These are phyloP conservation scores for Extremus antarcticus DNA, from an alignment of 495 filamentous ascomycete species.

Conservation along the genomic window DNA sequence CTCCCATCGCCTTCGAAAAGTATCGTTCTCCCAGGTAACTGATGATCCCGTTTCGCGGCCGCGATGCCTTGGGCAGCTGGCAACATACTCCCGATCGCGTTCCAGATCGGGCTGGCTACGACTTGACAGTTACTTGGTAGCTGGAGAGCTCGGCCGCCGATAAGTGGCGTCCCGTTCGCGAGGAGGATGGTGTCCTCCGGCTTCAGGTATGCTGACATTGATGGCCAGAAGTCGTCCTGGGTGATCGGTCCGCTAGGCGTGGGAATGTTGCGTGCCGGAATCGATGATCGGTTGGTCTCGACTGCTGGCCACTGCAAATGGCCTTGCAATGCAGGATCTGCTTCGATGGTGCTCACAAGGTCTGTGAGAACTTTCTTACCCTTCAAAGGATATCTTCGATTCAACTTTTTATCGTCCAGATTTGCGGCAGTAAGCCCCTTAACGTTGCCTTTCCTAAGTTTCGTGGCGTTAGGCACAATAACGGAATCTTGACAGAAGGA, in stretches of 20 bases:
- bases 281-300: not conserved
- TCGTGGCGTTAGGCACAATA: not conserved
- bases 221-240: slow-evolving; percentile 21
- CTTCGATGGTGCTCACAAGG: not conserved
- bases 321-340: not conserved
- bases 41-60: slow-evolving; percentile 24
- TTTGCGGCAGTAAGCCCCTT: too few species aligned
- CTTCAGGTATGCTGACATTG: slow-evolving; percentile 18
- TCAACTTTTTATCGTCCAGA: too few species aligned
- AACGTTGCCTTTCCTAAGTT: too few species aligned
- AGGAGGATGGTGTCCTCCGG: slow-evolving; percentile 20
- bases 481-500: slow-evolving; percentile 9
- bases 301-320: not conserved
- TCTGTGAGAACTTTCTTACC: not conserved
- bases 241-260: slow-evolving; percentile 5
- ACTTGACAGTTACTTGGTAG: slow-evolving; percentile 14
- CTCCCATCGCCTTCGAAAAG: slow-evolving; percentile 84
- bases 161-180: slow-evolving; percentile 18
- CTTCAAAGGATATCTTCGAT: not conserved
- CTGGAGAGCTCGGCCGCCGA: slow-evolving; percentile 16
- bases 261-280: not conserved
- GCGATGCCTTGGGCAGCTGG: slow-evolving; percentile 40
- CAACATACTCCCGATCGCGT: slow-evolving; percentile 39
- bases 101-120: slow-evolving; percentile 33
- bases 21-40: slow-evolving; percentile 38